Percentiles rank a stretch among this genome's conserved stretches.
These are phyloP conservation scores for Termitomyces sp. DNA, from an alignment of 768 basidiomycete genomes.

Conservation along the genomic window DNA sequence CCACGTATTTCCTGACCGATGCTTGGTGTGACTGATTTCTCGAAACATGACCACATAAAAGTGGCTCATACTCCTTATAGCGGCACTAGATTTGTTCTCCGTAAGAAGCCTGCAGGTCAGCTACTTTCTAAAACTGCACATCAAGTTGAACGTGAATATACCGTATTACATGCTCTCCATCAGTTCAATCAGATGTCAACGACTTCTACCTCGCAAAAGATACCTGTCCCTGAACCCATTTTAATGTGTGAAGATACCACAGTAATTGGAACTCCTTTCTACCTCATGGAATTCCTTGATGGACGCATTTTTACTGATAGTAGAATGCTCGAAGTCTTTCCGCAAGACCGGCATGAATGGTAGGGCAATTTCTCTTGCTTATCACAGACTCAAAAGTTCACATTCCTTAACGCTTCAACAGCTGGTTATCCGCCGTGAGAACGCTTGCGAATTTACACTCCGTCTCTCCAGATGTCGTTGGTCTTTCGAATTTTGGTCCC, in stretches of 20 bases:
- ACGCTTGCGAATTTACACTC: slow-evolving; percentile 65
- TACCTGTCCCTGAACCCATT: slow-evolving; percentile 85
- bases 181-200: slow-evolving; percentile 57
- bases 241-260: slow-evolving; percentile 72
- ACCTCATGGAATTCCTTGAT: slow-evolving; percentile 94
- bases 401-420: slow-evolving; percentile 28
- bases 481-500: slow-evolving; percentile 68
- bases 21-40: slow-evolving; percentile 40
- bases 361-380: slow-evolving; percentile 17
- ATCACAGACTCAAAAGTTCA: background rate
- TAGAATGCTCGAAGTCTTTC: slow-evolving; percentile 63
- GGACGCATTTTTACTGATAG: slow-evolving; percentile 92
- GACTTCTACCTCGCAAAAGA: slow-evolving; percentile 42
- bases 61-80: slow-evolving; percentile 22
- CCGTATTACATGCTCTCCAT: slow-evolving; percentile 72
- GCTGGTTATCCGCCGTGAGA: slow-evolving; percentile 74
- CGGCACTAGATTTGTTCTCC: slow-evolving; percentile 69
- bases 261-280: slow-evolving; percentile 88
- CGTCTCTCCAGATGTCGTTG: slow-evolving; percentile 58
- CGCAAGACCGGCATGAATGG: slow-evolving; percentile 67
- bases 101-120: slow-evolving; percentile 88
- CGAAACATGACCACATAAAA: background rate
- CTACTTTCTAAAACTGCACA: slow-evolving; percentile 91
- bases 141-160: slow-evolving; percentile 91
- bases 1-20: slow-evolving; percentile 91